phyloP scores from a whole-genome alignment of 768 basidiomycete genomes.

The Neoboletus brunneissimus region DNA sequence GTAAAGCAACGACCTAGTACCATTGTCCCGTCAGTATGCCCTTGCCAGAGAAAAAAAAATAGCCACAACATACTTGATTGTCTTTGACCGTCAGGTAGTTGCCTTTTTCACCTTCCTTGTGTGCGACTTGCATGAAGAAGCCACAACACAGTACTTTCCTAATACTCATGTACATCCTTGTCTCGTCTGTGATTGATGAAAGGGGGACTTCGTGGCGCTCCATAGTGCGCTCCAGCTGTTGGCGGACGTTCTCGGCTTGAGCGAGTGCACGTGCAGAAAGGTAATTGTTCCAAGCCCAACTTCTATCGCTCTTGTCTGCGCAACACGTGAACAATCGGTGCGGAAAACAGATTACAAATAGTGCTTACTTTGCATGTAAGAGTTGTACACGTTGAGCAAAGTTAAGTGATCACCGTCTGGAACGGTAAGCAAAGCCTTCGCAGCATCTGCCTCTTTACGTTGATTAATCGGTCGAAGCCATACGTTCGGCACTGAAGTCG shows the following conservation, averaged over 20 bases:
- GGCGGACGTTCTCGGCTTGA: constrained; percentile 92
- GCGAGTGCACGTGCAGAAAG: constrained; percentile 77
- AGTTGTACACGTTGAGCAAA: constrained; percentile 92
- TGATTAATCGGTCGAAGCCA: constrained; percentile 89
- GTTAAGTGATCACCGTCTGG: constrained; percentile 98
- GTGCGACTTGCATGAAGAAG: constrained; percentile 98
- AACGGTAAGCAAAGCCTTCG: constrained; percentile 83
- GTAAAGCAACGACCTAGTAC: constrained; percentile 33
- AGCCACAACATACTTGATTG: constrained; percentile 61
- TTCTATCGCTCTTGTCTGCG: constrained; percentile 69
- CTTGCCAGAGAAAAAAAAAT: background rate
- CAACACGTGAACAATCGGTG: background rate
- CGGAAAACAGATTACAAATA: background rate
- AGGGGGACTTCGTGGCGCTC: constrained; percentile 83
- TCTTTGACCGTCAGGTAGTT: constrained; percentile 92
- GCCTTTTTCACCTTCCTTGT: constrained; percentile 89
- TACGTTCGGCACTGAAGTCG: constrained; percentile 71
- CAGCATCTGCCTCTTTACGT: constrained; percentile 87
- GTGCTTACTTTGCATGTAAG: constrained; percentile 75
- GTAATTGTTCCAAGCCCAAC: constrained; percentile 92
- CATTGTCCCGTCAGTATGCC: background rate
- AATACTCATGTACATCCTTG: constrained; percentile 70
- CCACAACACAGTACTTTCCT: constrained; percentile 85
- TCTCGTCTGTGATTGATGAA: constrained; percentile 63
- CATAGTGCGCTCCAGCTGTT: constrained; percentile 88